Evolutionary conservation across 805 yeast genomes (phyloP).

Genomic region (Lipomyces spencermartinsiae): DNA sequence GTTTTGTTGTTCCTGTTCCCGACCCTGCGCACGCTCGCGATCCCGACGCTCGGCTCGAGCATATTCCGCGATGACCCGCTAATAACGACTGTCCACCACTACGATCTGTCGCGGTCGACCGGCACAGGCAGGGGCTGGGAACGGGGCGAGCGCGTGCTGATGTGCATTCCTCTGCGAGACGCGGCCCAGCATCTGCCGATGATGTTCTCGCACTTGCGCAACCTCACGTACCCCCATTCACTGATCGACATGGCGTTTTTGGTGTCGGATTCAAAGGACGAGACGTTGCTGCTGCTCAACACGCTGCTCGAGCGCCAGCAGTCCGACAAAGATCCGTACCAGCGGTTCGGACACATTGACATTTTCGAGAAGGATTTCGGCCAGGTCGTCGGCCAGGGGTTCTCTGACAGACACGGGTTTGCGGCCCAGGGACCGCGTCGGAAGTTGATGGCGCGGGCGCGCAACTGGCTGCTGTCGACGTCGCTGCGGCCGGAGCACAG

Average conservation of each 20-base stretch:
- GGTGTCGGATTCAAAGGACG: constrained; percentile 89
- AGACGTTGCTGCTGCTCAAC: constrained; percentile 75
- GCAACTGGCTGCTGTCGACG: constrained; percentile 89
- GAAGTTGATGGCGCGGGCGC: constrained; percentile 92
- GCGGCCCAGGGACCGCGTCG: constrained; percentile 96
- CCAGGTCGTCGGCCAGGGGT: constrained; percentile 89
- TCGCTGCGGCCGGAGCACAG: constrained; percentile 91
- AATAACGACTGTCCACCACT: constrained; percentile 61
- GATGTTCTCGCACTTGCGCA: constrained; percentile 82
- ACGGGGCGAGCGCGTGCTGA: constrained; percentile 75
- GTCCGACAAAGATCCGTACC: constrained; percentile 61
- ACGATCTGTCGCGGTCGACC: constrained; percentile 69
- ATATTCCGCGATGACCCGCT: constrained; percentile 41
- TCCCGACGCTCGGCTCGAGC: constrained; percentile 26
- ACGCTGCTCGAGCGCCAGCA: constrained; percentile 67
- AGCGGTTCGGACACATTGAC: constrained; percentile 84
- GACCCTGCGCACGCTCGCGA: constrained; percentile 24
- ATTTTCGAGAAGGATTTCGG: constrained; percentile 92
- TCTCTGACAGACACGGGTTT: constrained; percentile 92
- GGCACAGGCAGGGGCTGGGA: constrained; percentile 83
- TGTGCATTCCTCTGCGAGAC: constrained; percentile 90
- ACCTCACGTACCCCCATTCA: constrained; percentile 80
- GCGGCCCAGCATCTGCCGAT: constrained; percentile 89
- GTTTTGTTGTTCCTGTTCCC: constrained; percentile 35
- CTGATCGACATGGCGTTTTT: constrained; percentile 82